Evolutionary conservation across 2,329 filamentous ascomycete genomes (phyloP).

Genomic region (Neurospora sp.): DNA sequence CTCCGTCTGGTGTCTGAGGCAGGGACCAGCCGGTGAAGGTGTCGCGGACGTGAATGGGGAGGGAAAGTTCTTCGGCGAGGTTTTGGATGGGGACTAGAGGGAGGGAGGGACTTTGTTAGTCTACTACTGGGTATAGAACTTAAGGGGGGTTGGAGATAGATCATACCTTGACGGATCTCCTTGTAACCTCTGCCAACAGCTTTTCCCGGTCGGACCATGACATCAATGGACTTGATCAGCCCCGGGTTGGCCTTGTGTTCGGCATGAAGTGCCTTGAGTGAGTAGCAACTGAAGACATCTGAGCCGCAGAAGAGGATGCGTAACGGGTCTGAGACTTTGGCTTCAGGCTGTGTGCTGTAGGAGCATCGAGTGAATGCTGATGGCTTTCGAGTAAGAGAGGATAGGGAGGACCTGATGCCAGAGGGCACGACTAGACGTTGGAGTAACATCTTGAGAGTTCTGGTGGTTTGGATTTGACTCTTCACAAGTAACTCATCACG

Average conservation of each 20-base stretch:
- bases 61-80: slow-evolving; percentile 50
- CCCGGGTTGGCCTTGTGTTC: slow-evolving; percentile 42
- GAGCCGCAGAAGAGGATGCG: slow-evolving; percentile 91
- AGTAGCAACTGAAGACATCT: slow-evolving; percentile 77
- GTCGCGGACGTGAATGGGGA: slow-evolving; percentile 65
- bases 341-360: not conserved
- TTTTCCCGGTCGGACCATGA: slow-evolving; percentile 75
- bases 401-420: not conserved
- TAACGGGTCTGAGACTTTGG: slow-evolving; percentile 46
- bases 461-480: not conserved
- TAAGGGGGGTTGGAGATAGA: slow-evolving; percentile 12
- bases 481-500: not conserved
- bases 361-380: not conserved
- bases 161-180: slow-evolving; percentile 50
- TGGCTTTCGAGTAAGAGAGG: not conserved
- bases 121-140: not conserved
- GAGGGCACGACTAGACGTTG: not conserved
- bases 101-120: not conserved
- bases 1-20: slow-evolving; percentile 10
- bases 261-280: slow-evolving; percentile 57
- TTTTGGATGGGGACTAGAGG: slow-evolving; percentile 62
- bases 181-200: slow-evolving; percentile 67
- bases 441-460: not conserved
- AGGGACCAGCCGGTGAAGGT: slow-evolving; percentile 69
- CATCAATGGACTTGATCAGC: slow-evolving; percentile 68